These are phyloP conservation scores for Ophiobolus disseminans DNA, from an alignment of 2,329 filamentous ascomycete species.

Conservation along the genomic window DNA sequence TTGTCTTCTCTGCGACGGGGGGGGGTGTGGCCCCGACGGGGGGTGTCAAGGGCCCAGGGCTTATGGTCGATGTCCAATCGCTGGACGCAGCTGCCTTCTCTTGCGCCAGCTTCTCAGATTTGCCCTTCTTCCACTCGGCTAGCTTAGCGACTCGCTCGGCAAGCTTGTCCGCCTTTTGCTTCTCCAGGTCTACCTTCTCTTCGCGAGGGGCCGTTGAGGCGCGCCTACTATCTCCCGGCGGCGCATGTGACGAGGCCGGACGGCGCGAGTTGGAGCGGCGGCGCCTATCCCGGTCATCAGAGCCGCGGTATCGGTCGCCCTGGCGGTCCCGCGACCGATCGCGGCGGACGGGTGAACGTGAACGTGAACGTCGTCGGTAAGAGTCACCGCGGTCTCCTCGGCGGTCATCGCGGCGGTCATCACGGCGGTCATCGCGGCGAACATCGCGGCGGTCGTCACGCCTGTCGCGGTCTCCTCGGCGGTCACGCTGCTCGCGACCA, in stretches of 20 bases:
- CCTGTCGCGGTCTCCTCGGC: constrained; percentile 47
- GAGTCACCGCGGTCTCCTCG: constrained; percentile 20
- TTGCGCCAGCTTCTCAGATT: constrained; percentile 60
- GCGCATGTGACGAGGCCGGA: constrained; percentile 67
- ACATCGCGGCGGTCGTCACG: constrained; percentile 56
- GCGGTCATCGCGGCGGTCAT: constrained; percentile 54
- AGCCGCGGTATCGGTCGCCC: constrained; percentile 66
- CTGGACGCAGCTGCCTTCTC: constrained; percentile 67
- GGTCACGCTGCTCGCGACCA: constrained; percentile 55
- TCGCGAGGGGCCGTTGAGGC: constrained; percentile 52
- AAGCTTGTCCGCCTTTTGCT: constrained; percentile 32
- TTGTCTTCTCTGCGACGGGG: constrained; percentile 45
- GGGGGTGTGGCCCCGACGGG: constrained; percentile 42
- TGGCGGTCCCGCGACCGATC: constrained; percentile 66
- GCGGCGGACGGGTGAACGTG: constrained; percentile 54
- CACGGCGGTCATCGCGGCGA: constrained; percentile 39
- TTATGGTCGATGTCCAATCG: constrained; percentile 59
- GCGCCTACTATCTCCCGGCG: constrained; percentile 30
- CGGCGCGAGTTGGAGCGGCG: constrained; percentile 72
- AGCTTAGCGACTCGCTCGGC: constrained; percentile 34
- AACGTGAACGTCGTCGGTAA: constrained; percentile 22
- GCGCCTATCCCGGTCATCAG: constrained; percentile 70
- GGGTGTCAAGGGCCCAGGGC: constrained; percentile 75
- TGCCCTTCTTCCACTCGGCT: constrained; percentile 86
- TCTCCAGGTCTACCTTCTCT: constrained; percentile 60